Conservation (phyloP, 2,329 filamentous ascomycete species). For the Rasamsonia emersonii region DNA sequence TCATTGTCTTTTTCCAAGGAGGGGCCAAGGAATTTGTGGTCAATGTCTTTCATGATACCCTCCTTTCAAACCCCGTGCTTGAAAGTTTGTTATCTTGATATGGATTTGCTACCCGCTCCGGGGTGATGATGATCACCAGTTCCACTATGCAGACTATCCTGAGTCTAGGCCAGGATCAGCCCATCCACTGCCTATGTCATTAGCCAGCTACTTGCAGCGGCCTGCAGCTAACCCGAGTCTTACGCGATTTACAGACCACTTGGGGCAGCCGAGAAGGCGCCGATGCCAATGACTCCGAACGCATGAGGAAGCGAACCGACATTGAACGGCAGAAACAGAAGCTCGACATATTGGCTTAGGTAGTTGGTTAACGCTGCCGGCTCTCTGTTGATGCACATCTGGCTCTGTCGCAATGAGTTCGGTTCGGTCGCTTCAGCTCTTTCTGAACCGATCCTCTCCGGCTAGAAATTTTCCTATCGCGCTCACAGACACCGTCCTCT, state of each 20-base stretch:
- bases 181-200: conserved; percentile 1
- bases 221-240: conserved; percentile 12
- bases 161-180: conserved; percentile 1
- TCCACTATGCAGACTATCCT: background rate
- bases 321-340: conserved; percentile 22
- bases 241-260: conserved; percentile 57
- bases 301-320: conserved; percentile 46
- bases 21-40: too few species aligned
- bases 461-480: too few species aligned
- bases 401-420: background rate
- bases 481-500: too few species aligned
- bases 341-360: conserved; percentile 2
- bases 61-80: too few species aligned
- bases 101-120: conserved; percentile 2
- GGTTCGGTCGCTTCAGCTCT: too few species aligned
- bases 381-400: background rate
- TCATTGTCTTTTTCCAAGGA: too few species aligned
- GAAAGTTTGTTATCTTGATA: too few species aligned
- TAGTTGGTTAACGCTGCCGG: background rate
- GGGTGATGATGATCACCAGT: conserved; percentile 1
- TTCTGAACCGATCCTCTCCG: background rate
- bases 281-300: conserved; percentile 69
- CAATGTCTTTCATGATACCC: too few species aligned
- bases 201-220: background rate
- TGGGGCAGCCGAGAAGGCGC: conserved; percentile 93